Evolutionary conservation across 2,329 filamentous ascomycete genomes (phyloP), one percentile per base, ranked within the genome.

Genomic region (Eurotiales sp.): DNA sequence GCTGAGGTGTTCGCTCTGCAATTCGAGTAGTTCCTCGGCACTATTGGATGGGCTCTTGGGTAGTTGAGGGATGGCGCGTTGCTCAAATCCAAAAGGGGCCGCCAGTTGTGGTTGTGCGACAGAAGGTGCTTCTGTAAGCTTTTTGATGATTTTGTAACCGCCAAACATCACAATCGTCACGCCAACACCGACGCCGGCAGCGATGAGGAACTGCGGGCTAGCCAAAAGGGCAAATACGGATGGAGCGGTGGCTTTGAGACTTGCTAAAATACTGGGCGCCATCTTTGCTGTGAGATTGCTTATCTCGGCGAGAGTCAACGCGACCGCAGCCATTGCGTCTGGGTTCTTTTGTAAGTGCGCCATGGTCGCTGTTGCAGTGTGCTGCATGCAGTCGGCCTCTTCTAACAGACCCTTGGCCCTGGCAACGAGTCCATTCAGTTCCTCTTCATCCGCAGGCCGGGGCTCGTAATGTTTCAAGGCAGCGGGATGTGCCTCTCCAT

Each of bases 71-170:
- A 34, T 19, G 21, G n/a, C n/a, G n/a, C n/a, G n/a, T n/a, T 19
- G 23, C 37, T 43, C 47, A 29, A 11, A 27, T 36, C 32, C 14
- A 15, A n/a, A n/a, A n/a, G 48, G 40, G 23, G 36, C 39, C 8
- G 12, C 45, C 12, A 43, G 36, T n/a, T 34, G 40, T 19, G 40
- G 39, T 14, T 30, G 53, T 53, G 46, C 55, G 50, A n/a, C n/a
- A n/a, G 36, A 50, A 59, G 30, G 62, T 59, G 50, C 56, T 12
- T 66, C 73, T 61, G 77, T 75, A 58, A 97, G 88, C 60, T 84
- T 86, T 77, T 96, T 95, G 72, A 99, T 85, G 67, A 99, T 96
- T 73, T 96, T 97, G 81, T 90, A 97, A 4, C 93, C 92, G 49
- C 93, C 93, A 54, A 99, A 89, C 68, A 93, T 91, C 61, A 99